These are phyloP conservation scores for Botrytis squamosa DNA, from an alignment of 2,329 filamentous ascomycete genomes.

Conservation along the genomic window DNA sequence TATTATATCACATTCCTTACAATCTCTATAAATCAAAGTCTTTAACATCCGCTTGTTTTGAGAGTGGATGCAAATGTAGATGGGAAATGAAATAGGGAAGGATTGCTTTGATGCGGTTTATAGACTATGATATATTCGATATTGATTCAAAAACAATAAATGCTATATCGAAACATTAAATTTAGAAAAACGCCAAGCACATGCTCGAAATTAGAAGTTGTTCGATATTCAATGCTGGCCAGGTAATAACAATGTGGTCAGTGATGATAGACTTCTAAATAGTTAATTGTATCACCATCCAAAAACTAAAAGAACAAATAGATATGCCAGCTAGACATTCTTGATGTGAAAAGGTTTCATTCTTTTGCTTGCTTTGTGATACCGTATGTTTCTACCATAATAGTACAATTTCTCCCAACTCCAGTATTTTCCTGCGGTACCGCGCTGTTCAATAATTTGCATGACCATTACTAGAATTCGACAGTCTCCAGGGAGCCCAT, in stretches of 20 bases:
- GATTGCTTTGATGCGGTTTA: not conserved
- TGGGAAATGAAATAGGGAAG: not conserved
- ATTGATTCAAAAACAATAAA: not conserved
- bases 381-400: not conserved
- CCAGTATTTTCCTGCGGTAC: not conserved
- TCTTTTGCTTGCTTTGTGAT: not conserved
- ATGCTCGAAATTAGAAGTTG: not conserved
- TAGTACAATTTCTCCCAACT: constrained; percentile 14
- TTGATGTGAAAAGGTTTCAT: not conserved
- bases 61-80: not conserved
- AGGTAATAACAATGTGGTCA: not conserved
- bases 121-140: not conserved
- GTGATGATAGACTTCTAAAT: not conserved
- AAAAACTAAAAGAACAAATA: not conserved
- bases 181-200: not conserved
- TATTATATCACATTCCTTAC: not conserved
- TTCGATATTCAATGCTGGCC: not conserved
- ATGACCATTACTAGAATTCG: not conserved
- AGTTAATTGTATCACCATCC: not conserved
- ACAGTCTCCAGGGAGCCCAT: not conserved
- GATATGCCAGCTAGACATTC: not conserved
- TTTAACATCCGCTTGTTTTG: not conserved
- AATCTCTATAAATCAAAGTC: not conserved
- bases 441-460: not conserved
- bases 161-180: not conserved